These are phyloP conservation scores for Wickerhamiella bombiphila DNA, from an alignment of 805 yeast genomes.

Conservation along the genomic window DNA sequence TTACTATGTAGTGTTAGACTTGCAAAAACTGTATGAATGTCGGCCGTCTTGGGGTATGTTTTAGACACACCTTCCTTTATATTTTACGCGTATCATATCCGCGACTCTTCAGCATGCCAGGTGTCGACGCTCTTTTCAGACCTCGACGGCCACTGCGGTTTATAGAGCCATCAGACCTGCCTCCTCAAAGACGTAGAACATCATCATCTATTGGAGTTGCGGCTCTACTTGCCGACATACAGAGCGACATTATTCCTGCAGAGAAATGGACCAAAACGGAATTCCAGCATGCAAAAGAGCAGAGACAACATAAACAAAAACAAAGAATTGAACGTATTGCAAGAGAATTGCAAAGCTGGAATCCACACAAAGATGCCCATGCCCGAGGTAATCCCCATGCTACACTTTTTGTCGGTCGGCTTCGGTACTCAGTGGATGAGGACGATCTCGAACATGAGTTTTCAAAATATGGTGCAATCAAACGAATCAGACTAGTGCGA, in stretches of 20 bases:
- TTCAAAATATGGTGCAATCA: conserved; percentile 55
- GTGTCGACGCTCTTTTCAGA: neutral
- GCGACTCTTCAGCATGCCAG: no score
- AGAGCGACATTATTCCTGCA: neutral
- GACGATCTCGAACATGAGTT: conserved; percentile 52
- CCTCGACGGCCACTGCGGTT: conserved; percentile 2
- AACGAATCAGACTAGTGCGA: conserved; percentile 42
- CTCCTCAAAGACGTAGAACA: conserved; percentile 2
- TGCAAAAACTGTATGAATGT: neutral
- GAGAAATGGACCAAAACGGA: conserved; percentile 22
- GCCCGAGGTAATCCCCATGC: conserved; percentile 56
- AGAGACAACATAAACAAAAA: conserved; percentile 16
- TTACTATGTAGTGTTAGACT: neutral
- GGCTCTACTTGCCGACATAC: neutral
- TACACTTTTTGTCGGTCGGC: conserved; percentile 65
- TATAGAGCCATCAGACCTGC: conserved; percentile 4
- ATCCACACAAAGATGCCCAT: conserved; percentile 43
- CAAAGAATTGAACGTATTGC: conserved; percentile 13
- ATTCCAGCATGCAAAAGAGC: conserved; percentile 18
- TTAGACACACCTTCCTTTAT: no score
- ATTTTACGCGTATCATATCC: no score
- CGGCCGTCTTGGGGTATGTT: no score
- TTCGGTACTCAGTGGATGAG: conserved; percentile 52
- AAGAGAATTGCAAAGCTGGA: conserved; percentile 28
- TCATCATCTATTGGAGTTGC: conserved; percentile 1